Conservation (phyloP, 2,329 filamentous ascomycete genomes). For the Bisporella sp. region DNA sequence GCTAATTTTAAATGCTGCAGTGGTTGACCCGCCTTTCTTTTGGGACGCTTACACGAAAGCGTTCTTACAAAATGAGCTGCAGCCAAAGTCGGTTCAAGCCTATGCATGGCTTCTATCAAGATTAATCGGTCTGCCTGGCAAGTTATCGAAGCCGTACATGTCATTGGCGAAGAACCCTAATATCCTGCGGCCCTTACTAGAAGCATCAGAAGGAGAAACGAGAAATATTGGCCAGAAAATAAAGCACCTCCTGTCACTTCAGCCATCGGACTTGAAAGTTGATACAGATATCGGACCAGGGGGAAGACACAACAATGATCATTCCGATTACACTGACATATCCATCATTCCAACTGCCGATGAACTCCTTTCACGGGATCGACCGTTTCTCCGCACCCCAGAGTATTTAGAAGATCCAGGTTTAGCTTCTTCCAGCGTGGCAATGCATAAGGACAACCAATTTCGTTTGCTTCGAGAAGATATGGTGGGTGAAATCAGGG, state of each 20-base stretch:
- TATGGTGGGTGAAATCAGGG: slow-evolving; percentile 53
- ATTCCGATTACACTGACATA: slow-evolving; percentile 51
- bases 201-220: slow-evolving; percentile 14
- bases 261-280: slow-evolving; percentile 7
- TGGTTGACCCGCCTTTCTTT: slow-evolving; percentile 41
- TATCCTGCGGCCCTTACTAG: slow-evolving; percentile 18
- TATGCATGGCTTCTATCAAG: slow-evolving; percentile 38
- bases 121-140: slow-evolving; percentile 32
- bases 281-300: slow-evolving; percentile 37
- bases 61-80: slow-evolving; percentile 23
- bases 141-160: slow-evolving; percentile 14
- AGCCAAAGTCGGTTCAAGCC: slow-evolving; percentile 20
- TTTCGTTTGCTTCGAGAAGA: slow-evolving; percentile 68
- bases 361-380: slow-evolving; percentile 48
- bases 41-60: slow-evolving; percentile 33
- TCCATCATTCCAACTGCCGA: slow-evolving; percentile 59
- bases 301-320: slow-evolving; percentile 70
- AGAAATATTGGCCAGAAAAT: slow-evolving; percentile 35
- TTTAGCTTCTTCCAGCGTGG: slow-evolving; percentile 30
- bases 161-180: slow-evolving; percentile 22
- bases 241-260: slow-evolving; percentile 28
- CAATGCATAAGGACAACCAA: slow-evolving; percentile 58
- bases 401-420: slow-evolving; percentile 39
- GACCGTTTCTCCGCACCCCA: slow-evolving; percentile 48
- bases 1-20: too few relatives aligned